Base-by-base conservation (phyloP, 139 green algal species). In the Ulvella scutata region DNA sequence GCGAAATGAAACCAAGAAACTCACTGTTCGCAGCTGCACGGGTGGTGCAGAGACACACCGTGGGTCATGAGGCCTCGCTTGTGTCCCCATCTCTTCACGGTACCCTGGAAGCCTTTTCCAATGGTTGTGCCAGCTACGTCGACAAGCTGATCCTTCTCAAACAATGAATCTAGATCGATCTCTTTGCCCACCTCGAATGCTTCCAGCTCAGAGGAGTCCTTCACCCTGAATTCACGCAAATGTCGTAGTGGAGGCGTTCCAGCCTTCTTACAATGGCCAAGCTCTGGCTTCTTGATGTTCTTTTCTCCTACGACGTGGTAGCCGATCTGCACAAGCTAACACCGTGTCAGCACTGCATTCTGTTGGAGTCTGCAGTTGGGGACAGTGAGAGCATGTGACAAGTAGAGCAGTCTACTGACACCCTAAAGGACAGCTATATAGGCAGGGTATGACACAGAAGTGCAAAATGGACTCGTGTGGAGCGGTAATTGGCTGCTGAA, bases 1-100 rank as follows among this genome's bases (percentile, higher is more conserved):
- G n/a, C n/a, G n/a, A n/a, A n/a, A n/a, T n/a, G n/a, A n/a, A n/a
- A n/a, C n/a, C n/a, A n/a, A n/a, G n/a, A n/a, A n/a, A n/a, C n/a
- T n/a, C n/a, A n/a, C n/a, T n/a, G n/a, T n/a, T n/a, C n/a, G n/a
- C n/a, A n/a, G n/a, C n/a, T n/a, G n/a, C n/a, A n/a, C n/a, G n/a
- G n/a, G n/a, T n/a, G n/a, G n/a, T n/a, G n/a, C n/a, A n/a, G n/a
- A 10, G 4, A 31, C 51, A 23, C 20, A 67, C 95, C 95, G 89
- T 99, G 95, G 38, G 93, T 94, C 95, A 98, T 99, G 73, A 82
- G 73, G 74, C 95, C 95, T 29, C 95, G 87, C n/a, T 89, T 84
- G 84, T 95, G 90, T 82, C 87, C 85, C 81, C 88, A 93, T n/a
- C 90, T 79, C 92, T 99, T 99, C 83, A 99, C 96, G 61, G 85